Evolutionary conservation across 768 basidiomycete species (phyloP), one percentile per base, ranked within the genome.

Genomic region (Collybia sordida): DNA sequence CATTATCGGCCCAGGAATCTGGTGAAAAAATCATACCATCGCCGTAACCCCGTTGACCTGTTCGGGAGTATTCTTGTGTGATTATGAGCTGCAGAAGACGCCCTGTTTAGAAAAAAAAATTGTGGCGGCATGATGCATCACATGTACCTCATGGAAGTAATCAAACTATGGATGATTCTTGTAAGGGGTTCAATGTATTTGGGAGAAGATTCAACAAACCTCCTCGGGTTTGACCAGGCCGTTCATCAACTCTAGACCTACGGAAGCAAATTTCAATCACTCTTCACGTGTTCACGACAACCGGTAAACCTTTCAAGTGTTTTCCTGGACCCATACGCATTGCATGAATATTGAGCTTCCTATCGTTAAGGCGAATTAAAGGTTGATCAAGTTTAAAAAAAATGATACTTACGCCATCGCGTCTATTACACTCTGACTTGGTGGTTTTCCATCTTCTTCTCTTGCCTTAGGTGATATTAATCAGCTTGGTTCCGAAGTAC

Each of bases 291-390:
- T 34, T 39, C 21, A 38, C 45, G 22, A 18, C 6, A 19, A 40
- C 17, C 12, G 21, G 47, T 47, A 8, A 38, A 61, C 73, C 71
- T 58, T 89, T 79, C 19, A 98, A 75, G 59, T 97, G 93, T 65
- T 90, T 90, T 22, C 93, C 93, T 19, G 95, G 95, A 14, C 96
- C 96, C 70, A 95, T 76, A 17, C 91, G 84, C 94, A 97, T 96
- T 12, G 91, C 90, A 63, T 92, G 89, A 17, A 98, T 48, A 59
- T 93, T 85, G 24, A 80, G 45, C 44, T 83, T 83, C 14, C 84
- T 86, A 41, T 37, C 2, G 11, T 15, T 15, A 21, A 15, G 6
- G 8, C n/a, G 2, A 42, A 23, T 37, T 21, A 38, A 25, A 15
- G 38, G 15, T n/a, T 15, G 8, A 15, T 37, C n/a, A 19, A 46